These are phyloP conservation scores for Pseudocercospora eumusae DNA, from an alignment of 2,329 filamentous ascomycete genomes.

Conservation along the genomic window DNA sequence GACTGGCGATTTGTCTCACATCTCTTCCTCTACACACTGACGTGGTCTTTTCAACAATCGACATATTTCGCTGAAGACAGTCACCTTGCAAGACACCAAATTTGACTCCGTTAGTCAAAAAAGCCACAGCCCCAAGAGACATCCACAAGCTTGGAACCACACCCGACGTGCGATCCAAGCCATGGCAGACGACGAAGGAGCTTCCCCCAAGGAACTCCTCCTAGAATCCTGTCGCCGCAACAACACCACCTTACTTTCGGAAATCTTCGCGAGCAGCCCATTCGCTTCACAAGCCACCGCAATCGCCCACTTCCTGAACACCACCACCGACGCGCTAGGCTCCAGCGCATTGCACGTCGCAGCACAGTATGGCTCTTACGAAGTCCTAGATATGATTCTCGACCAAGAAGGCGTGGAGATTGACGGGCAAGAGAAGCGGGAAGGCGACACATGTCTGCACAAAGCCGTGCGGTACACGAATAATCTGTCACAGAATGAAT, in stretches of 20 bases:
- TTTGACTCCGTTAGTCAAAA: background rate
- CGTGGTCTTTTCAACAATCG: slow-evolving; percentile 6
- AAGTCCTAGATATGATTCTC: slow-evolving; percentile 77
- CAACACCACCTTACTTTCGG: slow-evolving; percentile 80
- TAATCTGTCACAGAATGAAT: slow-evolving; percentile 62
- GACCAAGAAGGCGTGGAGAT: slow-evolving; percentile 85
- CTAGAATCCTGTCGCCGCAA: slow-evolving; percentile 92
- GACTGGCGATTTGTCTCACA: slow-evolving; percentile 2
- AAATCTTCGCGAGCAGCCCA: slow-evolving; percentile 61
- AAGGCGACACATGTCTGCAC: slow-evolving; percentile 79
- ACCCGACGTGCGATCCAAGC: slow-evolving; percentile 12
- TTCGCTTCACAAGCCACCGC: slow-evolving; percentile 57
- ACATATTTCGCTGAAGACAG: too few relatives aligned
- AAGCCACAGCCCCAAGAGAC: background rate
- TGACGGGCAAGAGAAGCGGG: slow-evolving; percentile 70
- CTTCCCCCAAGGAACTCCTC: slow-evolving; percentile 78
- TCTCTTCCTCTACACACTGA: slow-evolving; percentile 1
- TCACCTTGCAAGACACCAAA: too few relatives aligned
- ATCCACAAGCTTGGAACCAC: background rate
- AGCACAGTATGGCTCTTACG: slow-evolving; percentile 80
- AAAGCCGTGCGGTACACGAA: slow-evolving; percentile 77
- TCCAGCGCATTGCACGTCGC: slow-evolving; percentile 89
- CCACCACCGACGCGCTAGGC: slow-evolving; percentile 79
- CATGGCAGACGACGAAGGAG: slow-evolving; percentile 63
- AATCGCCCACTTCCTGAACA: slow-evolving; percentile 78